Evolutionary conservation across 1,139 yeast species (phyloP).

Genomic region (Zygoascus hellenicus): DNA sequence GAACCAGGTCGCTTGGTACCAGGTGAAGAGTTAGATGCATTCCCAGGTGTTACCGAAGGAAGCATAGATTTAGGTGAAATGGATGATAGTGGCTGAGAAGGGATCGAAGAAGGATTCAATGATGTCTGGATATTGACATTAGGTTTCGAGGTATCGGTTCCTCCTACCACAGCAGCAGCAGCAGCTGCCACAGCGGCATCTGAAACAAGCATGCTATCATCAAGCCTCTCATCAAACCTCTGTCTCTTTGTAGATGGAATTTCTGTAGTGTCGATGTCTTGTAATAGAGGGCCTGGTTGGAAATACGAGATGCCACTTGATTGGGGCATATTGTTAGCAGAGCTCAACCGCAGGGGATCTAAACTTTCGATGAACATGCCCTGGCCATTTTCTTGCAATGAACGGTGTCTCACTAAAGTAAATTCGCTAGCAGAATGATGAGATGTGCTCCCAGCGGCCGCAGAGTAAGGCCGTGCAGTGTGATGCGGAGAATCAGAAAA

Average conservation of each 20-base stretch:
- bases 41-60: background rate
- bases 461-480: background rate
- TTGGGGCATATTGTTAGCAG: background rate
- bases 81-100: background rate
- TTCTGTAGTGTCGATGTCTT: background rate
- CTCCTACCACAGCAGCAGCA: conserved; percentile 2
- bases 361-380: conserved; percentile 1
- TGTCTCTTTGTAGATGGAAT: background rate
- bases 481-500: conserved; percentile 1
- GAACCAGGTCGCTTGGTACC: conserved; percentile 7
- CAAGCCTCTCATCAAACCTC: background rate
- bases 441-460: conserved; percentile 4
- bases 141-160: background rate
- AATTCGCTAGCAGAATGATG: background rate
- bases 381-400: background rate
- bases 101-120: background rate
- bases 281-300: conserved; percentile 1
- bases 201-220: background rate
- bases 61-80: background rate
- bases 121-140: background rate
- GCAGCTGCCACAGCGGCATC: conserved; percentile 2
- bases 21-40: background rate
- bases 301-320: background rate
- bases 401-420: background rate
- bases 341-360: background rate